Percentiles rank a stretch among this genome's conserved stretches.
phyloP scores from a whole-genome alignment of 176 grass and related monocot genomes.

The Aegilops longissima region DNA sequence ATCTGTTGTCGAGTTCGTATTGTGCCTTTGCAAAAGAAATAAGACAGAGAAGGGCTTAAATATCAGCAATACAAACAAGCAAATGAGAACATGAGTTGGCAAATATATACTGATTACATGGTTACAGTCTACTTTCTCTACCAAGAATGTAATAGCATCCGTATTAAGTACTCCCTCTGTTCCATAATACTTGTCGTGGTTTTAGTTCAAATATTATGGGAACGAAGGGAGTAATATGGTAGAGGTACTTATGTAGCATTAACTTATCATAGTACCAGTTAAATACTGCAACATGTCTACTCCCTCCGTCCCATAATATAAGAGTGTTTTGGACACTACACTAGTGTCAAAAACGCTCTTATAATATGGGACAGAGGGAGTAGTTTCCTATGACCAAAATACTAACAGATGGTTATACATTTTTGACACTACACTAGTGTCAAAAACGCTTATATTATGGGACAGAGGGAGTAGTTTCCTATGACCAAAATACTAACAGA shows the following conservation, averaged over 20 bases:
- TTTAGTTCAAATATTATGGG: no score
- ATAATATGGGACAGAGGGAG: no score
- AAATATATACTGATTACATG: neutral
- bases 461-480: neutral
- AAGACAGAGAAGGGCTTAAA: constrained; percentile 1
- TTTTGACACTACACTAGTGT: neutral
- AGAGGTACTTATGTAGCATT: neutral
- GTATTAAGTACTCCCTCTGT: neutral
- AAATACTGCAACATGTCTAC: neutral
- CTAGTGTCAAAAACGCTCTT: no score
- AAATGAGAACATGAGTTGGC: constrained; percentile 11
- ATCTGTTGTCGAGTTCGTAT: neutral
- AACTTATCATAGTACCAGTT: neutral
- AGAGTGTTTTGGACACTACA: no score
- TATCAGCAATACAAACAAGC: neutral
- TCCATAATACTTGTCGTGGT: no score
- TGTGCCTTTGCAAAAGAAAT: neutral
- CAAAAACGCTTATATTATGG: no score
- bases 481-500: neutral
- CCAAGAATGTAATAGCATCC: neutral
- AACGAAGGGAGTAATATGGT: neutral
- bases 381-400: neutral
- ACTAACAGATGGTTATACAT: neutral
- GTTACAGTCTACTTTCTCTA: neutral
- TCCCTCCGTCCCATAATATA: no score